Conservation (phyloP, 139 green algal species). For the Micromonas commoda region DNA sequence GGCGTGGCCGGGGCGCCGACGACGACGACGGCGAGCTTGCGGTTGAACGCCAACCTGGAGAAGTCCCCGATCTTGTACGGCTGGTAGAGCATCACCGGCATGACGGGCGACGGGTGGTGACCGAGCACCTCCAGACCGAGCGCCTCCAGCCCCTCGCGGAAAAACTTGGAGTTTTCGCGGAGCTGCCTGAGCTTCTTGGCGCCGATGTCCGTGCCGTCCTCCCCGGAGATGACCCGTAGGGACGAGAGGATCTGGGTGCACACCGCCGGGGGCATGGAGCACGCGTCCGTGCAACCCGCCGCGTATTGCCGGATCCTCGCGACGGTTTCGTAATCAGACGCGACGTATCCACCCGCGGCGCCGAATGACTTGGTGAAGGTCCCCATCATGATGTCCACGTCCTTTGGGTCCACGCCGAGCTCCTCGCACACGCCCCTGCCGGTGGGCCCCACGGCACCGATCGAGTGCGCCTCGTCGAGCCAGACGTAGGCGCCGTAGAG, state of each 20-base stretch:
- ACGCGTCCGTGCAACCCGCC: slow-evolving; percentile 75
- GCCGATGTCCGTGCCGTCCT: slow-evolving; percentile 56
- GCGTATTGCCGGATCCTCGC: slow-evolving; percentile 60
- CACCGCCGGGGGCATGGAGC: slow-evolving; percentile 73
- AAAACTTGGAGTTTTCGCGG: slow-evolving; percentile 88
- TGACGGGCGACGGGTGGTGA: slow-evolving; percentile 88
- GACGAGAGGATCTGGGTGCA: slow-evolving; percentile 63
- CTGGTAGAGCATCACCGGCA: slow-evolving; percentile 97
- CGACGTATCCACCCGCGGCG: slow-evolving; percentile 80
- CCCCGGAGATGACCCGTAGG: slow-evolving; percentile 63
- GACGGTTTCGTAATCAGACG: slow-evolving; percentile 50
- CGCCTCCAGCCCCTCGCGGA: slow-evolving; percentile 62
- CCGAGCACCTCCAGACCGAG: slow-evolving; percentile 87
- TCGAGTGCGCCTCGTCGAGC: slow-evolving; percentile 98
- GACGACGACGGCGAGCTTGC: slow-evolving; percentile 82
- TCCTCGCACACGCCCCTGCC: slow-evolving; percentile 82
- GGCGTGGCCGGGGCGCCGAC: slow-evolving; percentile 95
- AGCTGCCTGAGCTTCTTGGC: slow-evolving; percentile 74
- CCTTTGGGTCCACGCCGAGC: slow-evolving; percentile 70
- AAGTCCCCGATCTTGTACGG: slow-evolving; percentile 71
- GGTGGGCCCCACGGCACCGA: slow-evolving; percentile 80
- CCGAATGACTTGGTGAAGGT: slow-evolving; percentile 99
- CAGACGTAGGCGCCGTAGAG: slow-evolving; percentile 93
- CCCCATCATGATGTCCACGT: slow-evolving; percentile 98
- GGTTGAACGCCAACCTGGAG: slow-evolving; percentile 62